phyloP scores from a whole-genome alignment of 2,329 filamentous ascomycete genomes.

The Cryphonectria japonica region DNA sequence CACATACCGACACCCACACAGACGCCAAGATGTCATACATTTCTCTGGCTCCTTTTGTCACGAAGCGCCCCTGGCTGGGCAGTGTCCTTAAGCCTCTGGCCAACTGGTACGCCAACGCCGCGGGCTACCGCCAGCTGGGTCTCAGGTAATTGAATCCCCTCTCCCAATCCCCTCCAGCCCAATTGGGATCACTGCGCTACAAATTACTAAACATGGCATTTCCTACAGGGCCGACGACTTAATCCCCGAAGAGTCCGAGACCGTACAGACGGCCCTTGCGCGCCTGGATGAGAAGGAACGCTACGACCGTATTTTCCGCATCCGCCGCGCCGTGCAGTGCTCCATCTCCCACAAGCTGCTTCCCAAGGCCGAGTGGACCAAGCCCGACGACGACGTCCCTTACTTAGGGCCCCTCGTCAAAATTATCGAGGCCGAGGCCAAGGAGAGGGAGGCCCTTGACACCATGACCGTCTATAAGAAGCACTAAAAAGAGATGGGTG shows the following conservation, averaged over 20 bases:
- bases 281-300: slow-evolving; percentile 86
- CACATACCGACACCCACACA: slow-evolving; percentile 33
- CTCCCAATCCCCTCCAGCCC: not conserved
- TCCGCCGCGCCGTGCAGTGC: slow-evolving; percentile 90
- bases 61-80: slow-evolving; percentile 84
- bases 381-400: slow-evolving; percentile 57
- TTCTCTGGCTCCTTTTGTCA: slow-evolving; percentile 74
- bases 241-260: slow-evolving; percentile 88
- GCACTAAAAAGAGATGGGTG: slow-evolving; percentile 41
- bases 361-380: slow-evolving; percentile 65
- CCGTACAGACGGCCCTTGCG: slow-evolving; percentile 84
- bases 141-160: slow-evolving; percentile 67
- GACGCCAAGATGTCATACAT: slow-evolving; percentile 67
- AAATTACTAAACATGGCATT: not conserved
- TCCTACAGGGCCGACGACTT: slow-evolving; percentile 85
- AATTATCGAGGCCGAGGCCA: slow-evolving; percentile 52
- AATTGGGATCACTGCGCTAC: slow-evolving; percentile 17
- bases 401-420: slow-evolving; percentile 59
- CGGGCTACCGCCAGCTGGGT: slow-evolving; percentile 92
- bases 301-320: slow-evolving; percentile 97
- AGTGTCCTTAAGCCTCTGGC: slow-evolving; percentile 79
- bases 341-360: slow-evolving; percentile 67
- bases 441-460: slow-evolving; percentile 58
- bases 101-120: slow-evolving; percentile 85
- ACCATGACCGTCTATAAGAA: slow-evolving; percentile 54